Base-by-base conservation (phyloP, 371 early-diverging fungal genomes). In the Mucor irregularis region DNA sequence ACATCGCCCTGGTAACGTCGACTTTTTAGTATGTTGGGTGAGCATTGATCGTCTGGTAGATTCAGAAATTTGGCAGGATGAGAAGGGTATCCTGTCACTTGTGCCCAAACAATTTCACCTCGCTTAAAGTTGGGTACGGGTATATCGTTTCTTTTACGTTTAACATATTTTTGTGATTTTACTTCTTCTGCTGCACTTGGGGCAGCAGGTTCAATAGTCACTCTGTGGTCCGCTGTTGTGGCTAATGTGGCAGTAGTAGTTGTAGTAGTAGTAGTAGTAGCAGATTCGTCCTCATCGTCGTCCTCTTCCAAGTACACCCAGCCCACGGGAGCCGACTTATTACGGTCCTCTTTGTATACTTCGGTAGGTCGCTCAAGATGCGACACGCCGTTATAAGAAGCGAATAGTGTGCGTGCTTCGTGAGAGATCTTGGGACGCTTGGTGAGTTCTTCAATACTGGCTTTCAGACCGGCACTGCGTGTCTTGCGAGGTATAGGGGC, bases 51-150 rank as follows among this genome's bases (percentile, higher is more conserved):
- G 16, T 55, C 45, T 2, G 48, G 34, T 1, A 37, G 26, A 19
- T 50, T 50, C 19, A 61, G 14, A 47, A 52, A 55, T 45, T 56
- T 67, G 1, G 76, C 80, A 34, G 80, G 80, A 56, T 79, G 80
- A 2, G 73, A 66, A 14, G 80, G 80, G 47, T 70, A 79, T 2
- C 76, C 69, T 31, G 47, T 63, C 0, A 79, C 74, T 21, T 68
- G 64, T 3, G 80, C 80, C 80, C 80, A 79, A 3, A 79, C 69
- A 56, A 79, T 64, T 19, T 64, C 49, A 30, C 59, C 53, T 58
- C 57, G 26, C 11, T 56, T 39, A 22, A 58, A 51, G 33, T 49
- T 37, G 16, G 49, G 53, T 3, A 53, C 28, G 19, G 49, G 61
- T 0, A 53, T 53, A 40, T 44, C 54, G 19, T 60, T 53, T 48